These are phyloP conservation scores for Podaxis sp. DNA, from an alignment of 768 basidiomycete species.

Conservation along the genomic window DNA sequence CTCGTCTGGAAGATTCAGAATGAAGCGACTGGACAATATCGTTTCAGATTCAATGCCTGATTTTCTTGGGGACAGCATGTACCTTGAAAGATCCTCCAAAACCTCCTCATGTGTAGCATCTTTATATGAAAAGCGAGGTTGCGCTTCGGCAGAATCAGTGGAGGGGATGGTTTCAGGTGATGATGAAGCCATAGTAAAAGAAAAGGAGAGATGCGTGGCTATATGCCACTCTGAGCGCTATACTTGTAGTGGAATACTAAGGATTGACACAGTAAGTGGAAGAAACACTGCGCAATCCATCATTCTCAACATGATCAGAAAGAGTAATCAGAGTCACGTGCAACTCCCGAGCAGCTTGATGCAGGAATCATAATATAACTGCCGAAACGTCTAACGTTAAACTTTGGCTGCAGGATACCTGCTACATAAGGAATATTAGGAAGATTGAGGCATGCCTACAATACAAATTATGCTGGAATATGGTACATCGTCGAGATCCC, in stretches of 20 bases:
- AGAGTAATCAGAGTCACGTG: slow-evolving; percentile 18
- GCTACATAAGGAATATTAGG: neutral
- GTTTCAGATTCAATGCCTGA: slow-evolving; percentile 1
- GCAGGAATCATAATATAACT: too few relatives aligned
- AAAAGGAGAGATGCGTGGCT: slow-evolving; percentile 19
- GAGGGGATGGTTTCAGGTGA: slow-evolving; percentile 69
- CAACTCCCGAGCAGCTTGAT: neutral
- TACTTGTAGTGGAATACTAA: slow-evolving; percentile 14
- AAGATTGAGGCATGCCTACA: neutral
- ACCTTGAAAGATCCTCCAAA: slow-evolving; percentile 91
- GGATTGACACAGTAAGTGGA: slow-evolving; percentile 12
- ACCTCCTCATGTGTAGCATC: slow-evolving; percentile 81
- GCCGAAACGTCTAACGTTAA: too few relatives aligned
- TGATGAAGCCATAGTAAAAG: slow-evolving; percentile 62
- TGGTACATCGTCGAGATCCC: neutral
- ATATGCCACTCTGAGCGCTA: slow-evolving; percentile 12
- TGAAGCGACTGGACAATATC: slow-evolving; percentile 70
- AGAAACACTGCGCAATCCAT: slow-evolving; percentile 11
- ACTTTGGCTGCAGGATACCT: neutral
- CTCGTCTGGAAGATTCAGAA: slow-evolving; percentile 92
- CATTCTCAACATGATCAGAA: slow-evolving; percentile 14
- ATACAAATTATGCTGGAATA: neutral
- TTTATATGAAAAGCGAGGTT: slow-evolving; percentile 56
- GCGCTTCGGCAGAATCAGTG: slow-evolving; percentile 28
- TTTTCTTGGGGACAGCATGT: slow-evolving; percentile 8